phyloP scores from a whole-genome alignment of 179 eudicot species.

The Silene coronaria region DNA sequence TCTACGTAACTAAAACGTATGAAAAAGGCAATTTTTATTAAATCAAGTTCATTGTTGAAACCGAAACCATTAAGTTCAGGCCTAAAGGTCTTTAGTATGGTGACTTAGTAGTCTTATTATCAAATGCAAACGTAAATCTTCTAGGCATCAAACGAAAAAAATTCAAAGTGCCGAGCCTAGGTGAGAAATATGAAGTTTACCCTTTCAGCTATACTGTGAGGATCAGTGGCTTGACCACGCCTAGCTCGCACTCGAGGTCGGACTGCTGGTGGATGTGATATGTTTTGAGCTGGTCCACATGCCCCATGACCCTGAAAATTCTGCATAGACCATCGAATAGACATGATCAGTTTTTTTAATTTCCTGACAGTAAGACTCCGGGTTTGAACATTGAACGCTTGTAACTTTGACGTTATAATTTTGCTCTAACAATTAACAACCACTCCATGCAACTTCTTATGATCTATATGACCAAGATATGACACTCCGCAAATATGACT shows the following conservation, averaged over 20 bases:
- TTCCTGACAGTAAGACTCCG: background rate
- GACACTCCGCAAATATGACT: too few relatives aligned
- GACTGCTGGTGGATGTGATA: slow-evolving; percentile 72
- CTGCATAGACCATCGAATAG: slow-evolving; percentile 31
- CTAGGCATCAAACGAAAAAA: background rate
- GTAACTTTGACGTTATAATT: background rate
- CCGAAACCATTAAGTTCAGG: background rate
- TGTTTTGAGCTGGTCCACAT: slow-evolving; percentile 43
- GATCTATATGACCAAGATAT: too few relatives aligned
- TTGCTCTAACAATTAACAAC: too few relatives aligned
- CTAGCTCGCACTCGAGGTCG: slow-evolving; percentile 93
- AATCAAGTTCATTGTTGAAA: background rate
- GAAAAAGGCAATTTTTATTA: background rate
- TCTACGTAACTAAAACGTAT: slow-evolving; percentile 60
- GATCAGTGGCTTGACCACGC: slow-evolving; percentile 97
- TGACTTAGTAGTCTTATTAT: background rate
- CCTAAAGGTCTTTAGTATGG: background rate
- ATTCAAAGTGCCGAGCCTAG: background rate
- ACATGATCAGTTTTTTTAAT: background rate
- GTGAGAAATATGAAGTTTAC: slow-evolving; percentile 30
- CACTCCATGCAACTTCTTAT: too few relatives aligned
- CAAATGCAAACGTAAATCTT: background rate
- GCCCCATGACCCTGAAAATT: slow-evolving; percentile 56
- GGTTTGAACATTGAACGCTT: background rate
- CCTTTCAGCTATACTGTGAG: slow-evolving; percentile 95